Evolutionary conservation across 176 grass and related monocot species (phyloP).

Genomic region (Aegilops longissima): DNA sequence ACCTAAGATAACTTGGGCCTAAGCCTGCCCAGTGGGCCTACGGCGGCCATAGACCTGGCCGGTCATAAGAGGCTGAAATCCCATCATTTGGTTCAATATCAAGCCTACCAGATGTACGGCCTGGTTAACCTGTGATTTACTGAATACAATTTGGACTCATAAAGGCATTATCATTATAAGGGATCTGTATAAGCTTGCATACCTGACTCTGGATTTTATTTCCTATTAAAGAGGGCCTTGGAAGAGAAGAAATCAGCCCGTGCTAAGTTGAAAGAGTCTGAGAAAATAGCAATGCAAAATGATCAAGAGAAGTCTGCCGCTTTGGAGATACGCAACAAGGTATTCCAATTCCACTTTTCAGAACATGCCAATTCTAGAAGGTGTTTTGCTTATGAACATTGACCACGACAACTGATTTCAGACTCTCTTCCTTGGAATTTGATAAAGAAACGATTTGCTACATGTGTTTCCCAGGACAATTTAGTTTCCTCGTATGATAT

Average conservation of each 20-base stretch:
- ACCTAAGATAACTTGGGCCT: no score
- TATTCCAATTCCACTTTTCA: slow-evolving; percentile 30
- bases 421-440: neutral
- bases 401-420: neutral
- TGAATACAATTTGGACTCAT: neutral
- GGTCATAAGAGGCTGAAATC: neutral
- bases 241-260: slow-evolving; percentile 74
- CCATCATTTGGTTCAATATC: neutral
- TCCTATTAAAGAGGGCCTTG: slow-evolving; percentile 53
- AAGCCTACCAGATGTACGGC: neutral
- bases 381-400: neutral
- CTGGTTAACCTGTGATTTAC: neutral
- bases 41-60: no score
- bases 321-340: slow-evolving; percentile 73
- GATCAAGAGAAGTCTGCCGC: slow-evolving; percentile 61
- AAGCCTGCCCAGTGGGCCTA: no score
- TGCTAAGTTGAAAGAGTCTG: slow-evolving; percentile 56
- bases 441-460: neutral
- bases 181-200: slow-evolving; percentile 14
- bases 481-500: neutral
- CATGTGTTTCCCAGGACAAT: neutral
- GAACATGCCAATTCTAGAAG: neutral
- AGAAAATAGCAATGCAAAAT: slow-evolving; percentile 62
- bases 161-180: neutral
- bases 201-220: slow-evolving; percentile 14